phyloP scores from a whole-genome alignment of 2,329 filamentous ascomycete species.

The Colletotrichum agaves region DNA sequence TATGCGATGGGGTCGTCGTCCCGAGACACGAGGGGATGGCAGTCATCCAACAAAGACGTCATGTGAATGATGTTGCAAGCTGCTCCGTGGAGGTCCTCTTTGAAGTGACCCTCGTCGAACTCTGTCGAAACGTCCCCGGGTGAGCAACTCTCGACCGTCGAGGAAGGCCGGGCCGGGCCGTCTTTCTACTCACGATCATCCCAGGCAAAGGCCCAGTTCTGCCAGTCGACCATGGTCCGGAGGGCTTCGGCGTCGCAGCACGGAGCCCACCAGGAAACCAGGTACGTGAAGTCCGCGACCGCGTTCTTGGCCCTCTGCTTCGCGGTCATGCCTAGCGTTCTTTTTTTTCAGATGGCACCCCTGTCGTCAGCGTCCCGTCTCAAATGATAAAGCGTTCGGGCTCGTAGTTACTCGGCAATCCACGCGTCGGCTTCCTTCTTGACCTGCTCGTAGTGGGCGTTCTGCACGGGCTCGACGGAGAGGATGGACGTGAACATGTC shows the following conservation, averaged over 20 bases:
- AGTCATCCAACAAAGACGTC: background rate
- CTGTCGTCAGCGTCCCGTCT: background rate
- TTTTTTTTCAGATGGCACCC: background rate
- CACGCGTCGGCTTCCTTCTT: background rate
- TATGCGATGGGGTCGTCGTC: background rate
- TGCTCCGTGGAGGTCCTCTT: background rate
- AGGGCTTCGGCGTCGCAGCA: background rate
- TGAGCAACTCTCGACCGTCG: too few species aligned
- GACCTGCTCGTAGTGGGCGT: background rate
- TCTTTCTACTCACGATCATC: background rate
- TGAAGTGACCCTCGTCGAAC: constrained; percentile 2
- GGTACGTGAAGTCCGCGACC: background rate
- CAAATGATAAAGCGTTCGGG: background rate
- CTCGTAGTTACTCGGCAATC: background rate
- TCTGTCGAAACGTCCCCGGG: background rate
- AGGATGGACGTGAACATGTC: constrained; percentile 2
- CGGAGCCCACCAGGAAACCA: constrained; percentile 7
- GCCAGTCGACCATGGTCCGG: constrained; percentile 7
- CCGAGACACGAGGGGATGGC: background rate
- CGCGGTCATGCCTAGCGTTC: background rate
- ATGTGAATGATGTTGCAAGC: constrained; percentile 3
- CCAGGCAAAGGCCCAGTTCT: constrained; percentile 2
- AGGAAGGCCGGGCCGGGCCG: too few species aligned
- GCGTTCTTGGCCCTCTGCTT: background rate
- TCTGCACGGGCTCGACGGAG: background rate